A percentile compares a stretch with the other conserved stretches of the same genome.
These are phyloP conservation scores for Pezicula neosporulosa DNA, from an alignment of 2,329 filamentous ascomycete genomes.

Conservation along the genomic window DNA sequence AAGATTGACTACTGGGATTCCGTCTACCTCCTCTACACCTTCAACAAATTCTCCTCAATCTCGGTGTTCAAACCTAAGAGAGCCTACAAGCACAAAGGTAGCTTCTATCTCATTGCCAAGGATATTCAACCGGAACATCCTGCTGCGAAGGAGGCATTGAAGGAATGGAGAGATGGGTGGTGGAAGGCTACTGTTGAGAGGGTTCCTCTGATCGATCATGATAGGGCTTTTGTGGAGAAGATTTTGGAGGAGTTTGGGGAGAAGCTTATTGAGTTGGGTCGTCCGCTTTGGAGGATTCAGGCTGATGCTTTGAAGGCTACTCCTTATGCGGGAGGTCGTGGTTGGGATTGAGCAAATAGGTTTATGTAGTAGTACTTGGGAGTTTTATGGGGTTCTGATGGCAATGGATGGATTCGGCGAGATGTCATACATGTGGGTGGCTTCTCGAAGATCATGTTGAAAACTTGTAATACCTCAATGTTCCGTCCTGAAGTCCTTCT, in stretches of 20 bases:
- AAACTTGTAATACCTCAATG: no score
- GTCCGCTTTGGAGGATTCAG: slow-evolving; percentile 17
- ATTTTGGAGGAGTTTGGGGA: slow-evolving; percentile 16
- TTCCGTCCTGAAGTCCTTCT: no score
- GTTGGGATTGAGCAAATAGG: no score
- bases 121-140: slow-evolving; percentile 10
- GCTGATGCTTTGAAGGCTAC: slow-evolving; percentile 14
- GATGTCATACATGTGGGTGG: no score
- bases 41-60: slow-evolving; percentile 19
- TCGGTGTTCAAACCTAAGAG: slow-evolving; percentile 19
- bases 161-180: slow-evolving; percentile 18
- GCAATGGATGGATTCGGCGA: no score
- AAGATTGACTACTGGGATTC: slow-evolving; percentile 17
- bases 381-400: no score
- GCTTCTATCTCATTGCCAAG: slow-evolving; percentile 24
- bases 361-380: no score
- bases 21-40: slow-evolving; percentile 15
- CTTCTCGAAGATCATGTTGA: no score
- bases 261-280: slow-evolving; percentile 10
- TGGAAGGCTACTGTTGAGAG: slow-evolving; percentile 15
- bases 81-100: not conserved
- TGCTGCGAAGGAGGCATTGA: slow-evolving; percentile 10
- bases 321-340: not conserved
- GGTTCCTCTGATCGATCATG: slow-evolving; percentile 6
- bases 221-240: slow-evolving; percentile 6